Base-by-base conservation (phyloP, 257 asterid species). In the Przewalskia tangutica region DNA sequence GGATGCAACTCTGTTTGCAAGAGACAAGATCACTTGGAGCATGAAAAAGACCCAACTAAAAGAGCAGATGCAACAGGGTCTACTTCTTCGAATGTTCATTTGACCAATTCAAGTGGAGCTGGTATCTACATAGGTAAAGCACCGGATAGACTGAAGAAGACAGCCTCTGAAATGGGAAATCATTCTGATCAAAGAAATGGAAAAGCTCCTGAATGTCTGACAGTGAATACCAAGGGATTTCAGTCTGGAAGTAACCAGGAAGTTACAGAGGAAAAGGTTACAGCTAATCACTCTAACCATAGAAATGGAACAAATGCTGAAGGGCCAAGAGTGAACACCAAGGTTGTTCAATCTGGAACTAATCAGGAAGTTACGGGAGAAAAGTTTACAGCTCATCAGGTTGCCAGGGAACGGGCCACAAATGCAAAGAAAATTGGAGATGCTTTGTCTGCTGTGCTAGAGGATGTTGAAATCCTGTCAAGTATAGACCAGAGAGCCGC, bases 391-490 rank as follows among this genome's bases (percentile, higher is more conserved):
- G 48, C 80, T 36, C 77, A 58, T 86, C 89, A 87, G 53, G 83
- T 81, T 73, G 80, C 73, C 59, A 75, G 79, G 78, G 91, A 87
- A 81, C 81, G 85, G 87, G 77, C 80, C 71, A 84, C 58, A 14
- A 86, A 86, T 85, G 93, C 83, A 79, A 86, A 85, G 87, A 88
- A 83, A 82, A 85, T 65, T 64, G 88, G 88, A 83, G 88, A 83
- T 83, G 84, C 86, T 71, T 81, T 90, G 80, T 79, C 92, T 36
- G 56, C 65, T 85, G 82, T 81, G 59, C 82, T 82, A 40, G 91
- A 84, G 73, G 89, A 83, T 67, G 84, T 82, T 81, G 89, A 80
- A 77, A 87, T 68, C n/a, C 50, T 77, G 38, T 70, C 77, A 36
- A 77, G 62, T 81, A 71, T 86, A 46, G 85, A 81, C 48, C 87